These are phyloP conservation scores for Epichloe brachyelytri DNA, from an alignment of 2,329 filamentous ascomycete species.

Conservation along the genomic window DNA sequence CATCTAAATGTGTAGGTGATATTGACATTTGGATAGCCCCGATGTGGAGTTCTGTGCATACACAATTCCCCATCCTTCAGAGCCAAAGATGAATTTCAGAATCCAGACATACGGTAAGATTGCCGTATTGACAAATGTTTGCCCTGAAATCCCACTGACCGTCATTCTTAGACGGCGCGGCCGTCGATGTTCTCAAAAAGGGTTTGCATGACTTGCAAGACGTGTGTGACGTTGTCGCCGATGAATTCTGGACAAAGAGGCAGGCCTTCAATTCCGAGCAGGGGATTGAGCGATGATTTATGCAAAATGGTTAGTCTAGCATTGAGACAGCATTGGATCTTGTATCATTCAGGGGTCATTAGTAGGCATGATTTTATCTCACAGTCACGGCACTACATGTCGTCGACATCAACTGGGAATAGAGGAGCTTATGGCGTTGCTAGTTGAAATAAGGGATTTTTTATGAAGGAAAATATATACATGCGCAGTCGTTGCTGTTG, in stretches of 20 bases:
- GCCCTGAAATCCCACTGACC: slow-evolving; percentile 1
- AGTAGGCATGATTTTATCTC: slow-evolving; percentile 1
- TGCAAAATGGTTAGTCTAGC: slow-evolving; percentile 3
- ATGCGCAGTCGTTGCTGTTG: slow-evolving; percentile 16
- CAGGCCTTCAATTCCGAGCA: slow-evolving; percentile 22
- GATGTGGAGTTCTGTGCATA: slow-evolving; percentile 98
- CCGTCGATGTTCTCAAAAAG: slow-evolving; percentile 78
- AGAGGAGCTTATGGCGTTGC: slow-evolving; percentile 20
- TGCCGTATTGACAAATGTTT: slow-evolving; percentile 6
- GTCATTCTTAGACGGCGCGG: slow-evolving; percentile 51
- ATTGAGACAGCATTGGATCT: not conserved
- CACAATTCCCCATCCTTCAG: slow-evolving; percentile 91
- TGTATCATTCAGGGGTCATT: slow-evolving; percentile 3
- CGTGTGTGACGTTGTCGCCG: slow-evolving; percentile 84
- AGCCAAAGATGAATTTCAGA: slow-evolving; percentile 90
- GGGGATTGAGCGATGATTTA: slow-evolving; percentile 19
- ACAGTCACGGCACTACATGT: not conserved
- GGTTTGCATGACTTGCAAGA: slow-evolving; percentile 80
- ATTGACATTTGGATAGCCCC: slow-evolving; percentile 43
- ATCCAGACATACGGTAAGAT: slow-evolving; percentile 88
- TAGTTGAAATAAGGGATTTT: slow-evolving; percentile 11
- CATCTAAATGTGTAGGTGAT: not conserved
- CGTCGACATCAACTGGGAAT: slow-evolving; percentile 6
- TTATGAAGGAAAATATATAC: slow-evolving; percentile 21
- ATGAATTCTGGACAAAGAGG: slow-evolving; percentile 62